These are phyloP conservation scores for Penicillium salamii DNA, from an alignment of 495 filamentous ascomycete species.

Conservation along the genomic window DNA sequence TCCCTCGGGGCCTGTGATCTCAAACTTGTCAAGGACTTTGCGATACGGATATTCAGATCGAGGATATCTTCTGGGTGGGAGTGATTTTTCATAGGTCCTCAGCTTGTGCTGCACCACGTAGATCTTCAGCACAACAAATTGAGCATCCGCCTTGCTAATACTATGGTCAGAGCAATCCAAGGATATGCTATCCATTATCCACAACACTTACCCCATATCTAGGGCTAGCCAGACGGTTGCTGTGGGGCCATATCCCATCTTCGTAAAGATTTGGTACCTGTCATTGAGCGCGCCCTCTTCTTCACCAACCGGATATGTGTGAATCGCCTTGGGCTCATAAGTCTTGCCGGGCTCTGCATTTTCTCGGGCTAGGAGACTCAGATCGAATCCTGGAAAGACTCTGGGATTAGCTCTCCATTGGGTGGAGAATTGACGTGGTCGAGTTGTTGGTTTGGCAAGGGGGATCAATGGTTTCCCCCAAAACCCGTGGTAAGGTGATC, in stretches of 20 bases:
- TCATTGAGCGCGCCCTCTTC: background rate
- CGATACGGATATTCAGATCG: background rate
- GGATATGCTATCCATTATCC: too few species aligned
- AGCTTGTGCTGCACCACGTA: slow-evolving; percentile 2
- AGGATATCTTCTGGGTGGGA: background rate
- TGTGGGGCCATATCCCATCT: slow-evolving; percentile 3
- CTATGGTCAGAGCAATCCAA: too few species aligned
- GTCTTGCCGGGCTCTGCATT: background rate
- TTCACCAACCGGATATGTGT: background rate
- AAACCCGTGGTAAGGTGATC: background rate
- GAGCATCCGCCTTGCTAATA: background rate
- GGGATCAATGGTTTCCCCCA: background rate
- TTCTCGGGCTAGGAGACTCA: background rate
- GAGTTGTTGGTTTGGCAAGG: background rate
- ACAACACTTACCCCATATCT: background rate
- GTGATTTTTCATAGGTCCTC: background rate
- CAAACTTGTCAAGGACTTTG: background rate
- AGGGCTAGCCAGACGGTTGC: background rate
- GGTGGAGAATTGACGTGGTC: background rate
- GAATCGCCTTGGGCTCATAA: background rate
- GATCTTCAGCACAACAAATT: slow-evolving; percentile 5
- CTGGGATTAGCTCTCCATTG: slow-evolving; percentile 3
- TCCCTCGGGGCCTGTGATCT: background rate
- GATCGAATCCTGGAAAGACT: slow-evolving; percentile 1
- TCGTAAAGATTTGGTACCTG: background rate